Evolutionary conservation across 768 basidiomycete species (phyloP), one percentile per base, ranked within the genome.

Genomic region (Boletus pseudo-olivaceus): DNA sequence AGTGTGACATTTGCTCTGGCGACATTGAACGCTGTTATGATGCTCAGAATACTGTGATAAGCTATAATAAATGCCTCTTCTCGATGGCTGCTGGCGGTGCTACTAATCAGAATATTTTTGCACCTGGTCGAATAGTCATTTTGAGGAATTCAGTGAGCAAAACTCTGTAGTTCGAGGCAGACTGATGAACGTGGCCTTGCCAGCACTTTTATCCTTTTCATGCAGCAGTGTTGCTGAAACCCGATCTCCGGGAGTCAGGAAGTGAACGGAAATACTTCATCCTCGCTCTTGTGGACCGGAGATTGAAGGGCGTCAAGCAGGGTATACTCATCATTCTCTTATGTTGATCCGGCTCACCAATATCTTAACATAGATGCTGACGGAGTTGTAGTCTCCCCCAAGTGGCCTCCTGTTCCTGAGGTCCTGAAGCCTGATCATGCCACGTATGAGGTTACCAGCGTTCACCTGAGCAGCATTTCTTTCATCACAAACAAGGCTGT

Each of bases 1-100:
- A 78, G 5, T 96, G 93, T 66, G 76, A 78, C 9, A 60, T 82
- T 37, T 96, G 93, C 66, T 63, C 67, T n/a, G 70, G 75, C 12
- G 91, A 92, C 62, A 90, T 99, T 48, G 78, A 84, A 34, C 72
- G 67, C 19, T 88, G 82, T 69, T 98, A 98, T 64, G 87, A 96
- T 60, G 69, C 80, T 23, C 85, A 84, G 10, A 73, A 75, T 23
- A 79, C 82, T 14, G 77, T 93, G 46, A 77, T 86, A 17, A 72
- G 80, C 23, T 65, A 78, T 43, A 93, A 93, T 67, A 81, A 80
- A 51, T 69, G 70, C 33, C 71, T 97, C 19, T 63, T 94, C 43
- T 71, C 76, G 14, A 78, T 85, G 67, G 88, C 85, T 1, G 68
- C 79, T 2, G 66, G 69, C 19, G 79, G 86, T 54, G 77, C 80